Evolutionary conservation across 768 basidiomycete genomes (phyloP).

Genomic region (Termitomyces bulborhizus): DNA sequence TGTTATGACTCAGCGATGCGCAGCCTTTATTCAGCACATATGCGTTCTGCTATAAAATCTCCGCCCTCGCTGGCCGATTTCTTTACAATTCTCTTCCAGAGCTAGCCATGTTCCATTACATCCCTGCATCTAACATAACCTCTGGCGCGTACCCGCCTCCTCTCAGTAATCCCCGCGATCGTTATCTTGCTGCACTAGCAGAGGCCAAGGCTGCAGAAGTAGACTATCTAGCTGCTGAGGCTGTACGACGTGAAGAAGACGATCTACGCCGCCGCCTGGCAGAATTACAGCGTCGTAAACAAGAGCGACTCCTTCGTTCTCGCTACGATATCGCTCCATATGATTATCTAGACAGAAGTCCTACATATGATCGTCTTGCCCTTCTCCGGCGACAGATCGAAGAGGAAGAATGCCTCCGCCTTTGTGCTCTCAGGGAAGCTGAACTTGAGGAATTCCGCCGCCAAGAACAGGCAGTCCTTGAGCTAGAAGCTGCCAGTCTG

Average conservation of each 20-base stretch:
- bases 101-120: conserved; percentile 15
- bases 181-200: conserved; percentile 30
- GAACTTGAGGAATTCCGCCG: conserved; percentile 8
- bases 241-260: conserved; percentile 25
- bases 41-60: conserved; percentile 16
- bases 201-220: conserved; percentile 30
- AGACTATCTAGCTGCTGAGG: conserved; percentile 28
- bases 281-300: conserved; percentile 15
- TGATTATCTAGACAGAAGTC: not conserved
- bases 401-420: conserved; percentile 7
- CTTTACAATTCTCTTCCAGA: not conserved
- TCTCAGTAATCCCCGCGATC: conserved; percentile 21
- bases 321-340: not conserved
- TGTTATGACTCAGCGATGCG: conserved; percentile 15
- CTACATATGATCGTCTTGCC: conserved; percentile 6
- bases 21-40: conserved; percentile 12
- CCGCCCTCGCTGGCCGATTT: not conserved
- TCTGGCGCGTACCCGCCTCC: conserved; percentile 3
- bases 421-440: conserved; percentile 1
- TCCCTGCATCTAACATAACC: not conserved
- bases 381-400: conserved; percentile 9
- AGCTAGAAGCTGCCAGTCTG: conserved; percentile 2
- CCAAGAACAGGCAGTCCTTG: not conserved
- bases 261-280: conserved; percentile 20
- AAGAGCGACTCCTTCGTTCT: not conserved